phyloP scores from a whole-genome alignment of 1,139 yeast species.

The Nakaseomyces bracarensis region DNA sequence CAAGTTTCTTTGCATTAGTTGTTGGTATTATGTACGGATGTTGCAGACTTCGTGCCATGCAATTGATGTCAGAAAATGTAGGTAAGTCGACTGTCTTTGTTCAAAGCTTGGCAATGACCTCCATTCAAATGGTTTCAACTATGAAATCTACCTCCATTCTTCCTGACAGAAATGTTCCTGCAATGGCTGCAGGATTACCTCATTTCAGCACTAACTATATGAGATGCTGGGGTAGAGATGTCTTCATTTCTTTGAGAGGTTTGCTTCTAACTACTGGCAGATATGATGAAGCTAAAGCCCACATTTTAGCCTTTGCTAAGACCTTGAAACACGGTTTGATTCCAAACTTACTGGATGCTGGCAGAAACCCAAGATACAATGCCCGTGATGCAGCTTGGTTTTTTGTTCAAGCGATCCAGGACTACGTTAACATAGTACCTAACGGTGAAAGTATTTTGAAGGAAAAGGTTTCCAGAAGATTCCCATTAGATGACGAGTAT shows the following conservation, averaged over 20 bases:
- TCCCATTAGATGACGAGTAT: slow-evolving; percentile 82
- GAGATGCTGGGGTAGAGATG: slow-evolving; percentile 99
- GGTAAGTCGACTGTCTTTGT: slow-evolving; percentile 62
- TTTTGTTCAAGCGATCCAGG: slow-evolving; percentile 79
- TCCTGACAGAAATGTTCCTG: slow-evolving; percentile 56
- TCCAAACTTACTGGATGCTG: slow-evolving; percentile 88
- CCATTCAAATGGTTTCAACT: slow-evolving; percentile 78
- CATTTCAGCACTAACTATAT: slow-evolving; percentile 84
- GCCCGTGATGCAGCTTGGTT: slow-evolving; percentile 98
- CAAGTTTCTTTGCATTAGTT: slow-evolving; percentile 76
- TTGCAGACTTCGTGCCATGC: slow-evolving; percentile 57
- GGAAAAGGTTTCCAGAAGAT: slow-evolving; percentile 69
- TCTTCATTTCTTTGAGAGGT: slow-evolving; percentile 80
- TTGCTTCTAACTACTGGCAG: slow-evolving; percentile 70
- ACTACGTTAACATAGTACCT: slow-evolving; percentile 63
- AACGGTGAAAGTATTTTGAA: slow-evolving; percentile 58
- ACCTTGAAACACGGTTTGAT: slow-evolving; percentile 92
- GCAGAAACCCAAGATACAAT: slow-evolving; percentile 87
- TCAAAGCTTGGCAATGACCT: slow-evolving; percentile 70
- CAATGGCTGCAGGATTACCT: slow-evolving; percentile 94
- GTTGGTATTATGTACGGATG: slow-evolving; percentile 80
- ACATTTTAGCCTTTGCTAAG: slow-evolving; percentile 79
- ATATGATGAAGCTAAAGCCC: slow-evolving; percentile 67
- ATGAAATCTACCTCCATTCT: slow-evolving; percentile 68
- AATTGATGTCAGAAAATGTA: slow-evolving; percentile 46